Evolutionary conservation across 129 eudicot genomes (phyloP).

Genomic region (Deinandra increscens): DNA sequence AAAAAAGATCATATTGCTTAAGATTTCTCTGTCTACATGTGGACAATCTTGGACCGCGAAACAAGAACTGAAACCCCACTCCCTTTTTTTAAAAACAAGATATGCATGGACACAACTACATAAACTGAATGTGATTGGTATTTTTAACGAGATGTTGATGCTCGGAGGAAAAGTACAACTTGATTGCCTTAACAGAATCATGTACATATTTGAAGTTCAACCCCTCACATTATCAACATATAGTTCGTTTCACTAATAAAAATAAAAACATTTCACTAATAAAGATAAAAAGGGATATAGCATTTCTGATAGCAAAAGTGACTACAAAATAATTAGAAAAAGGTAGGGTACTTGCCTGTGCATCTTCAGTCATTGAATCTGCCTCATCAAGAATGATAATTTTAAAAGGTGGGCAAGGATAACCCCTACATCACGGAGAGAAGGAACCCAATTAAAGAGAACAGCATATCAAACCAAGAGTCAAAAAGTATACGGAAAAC

Average conservation of each 20-base stretch:
- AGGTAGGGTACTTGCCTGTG: constrained; percentile 56
- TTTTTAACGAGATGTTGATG: neutral
- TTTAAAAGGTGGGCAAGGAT: constrained; percentile 96
- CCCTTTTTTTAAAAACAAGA: neutral
- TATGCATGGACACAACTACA: neutral
- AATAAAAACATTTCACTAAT: neutral
- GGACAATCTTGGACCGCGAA: neutral
- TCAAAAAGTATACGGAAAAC: neutral
- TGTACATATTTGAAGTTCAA: constrained; percentile 9
- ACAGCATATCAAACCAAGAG: neutral
- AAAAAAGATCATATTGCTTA: constrained; percentile 2
- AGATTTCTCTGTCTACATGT: neutral
- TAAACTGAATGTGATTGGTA: neutral
- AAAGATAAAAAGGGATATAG: neutral
- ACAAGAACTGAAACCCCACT: neutral
- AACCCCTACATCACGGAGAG: constrained; percentile 54
- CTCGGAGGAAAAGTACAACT: neutral
- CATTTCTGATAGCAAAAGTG: constrained; percentile 5
- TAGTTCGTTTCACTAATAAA: neutral
- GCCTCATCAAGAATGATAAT: constrained; percentile 97
- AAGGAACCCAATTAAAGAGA: constrained; percentile 20
- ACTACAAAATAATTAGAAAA: constrained; percentile 1
- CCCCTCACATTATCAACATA: neutral
- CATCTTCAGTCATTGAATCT: constrained; percentile 99
- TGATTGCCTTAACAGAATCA: constrained; percentile 11